Conservation (phyloP, 305 asterid genomes). For the Salvia sclarea region DNA sequence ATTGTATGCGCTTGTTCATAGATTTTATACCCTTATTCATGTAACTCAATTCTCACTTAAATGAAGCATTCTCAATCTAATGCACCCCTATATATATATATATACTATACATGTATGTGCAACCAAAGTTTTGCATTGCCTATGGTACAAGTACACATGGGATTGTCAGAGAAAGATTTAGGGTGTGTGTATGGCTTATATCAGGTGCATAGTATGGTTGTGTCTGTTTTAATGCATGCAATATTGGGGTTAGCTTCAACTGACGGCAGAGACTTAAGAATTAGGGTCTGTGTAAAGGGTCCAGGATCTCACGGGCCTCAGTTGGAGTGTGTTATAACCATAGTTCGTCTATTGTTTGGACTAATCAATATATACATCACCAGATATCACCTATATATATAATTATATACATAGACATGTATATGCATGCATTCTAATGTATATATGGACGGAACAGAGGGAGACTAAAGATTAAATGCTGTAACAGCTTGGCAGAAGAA, state of each 20-base stretch:
- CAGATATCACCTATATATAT: neutral
- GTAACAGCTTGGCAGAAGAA: neutral
- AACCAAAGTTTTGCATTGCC: neutral
- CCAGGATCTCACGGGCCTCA: neutral
- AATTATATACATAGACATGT: neutral
- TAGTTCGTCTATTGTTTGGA: neutral
- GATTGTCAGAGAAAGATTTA: neutral
- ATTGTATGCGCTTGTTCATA: no score
- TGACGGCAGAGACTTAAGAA: neutral
- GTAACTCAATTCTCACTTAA: no score
- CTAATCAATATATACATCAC: neutral
- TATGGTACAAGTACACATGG: neutral
- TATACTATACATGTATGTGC: neutral
- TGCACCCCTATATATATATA: no score
- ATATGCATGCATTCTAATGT: neutral
- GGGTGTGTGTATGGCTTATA: neutral
- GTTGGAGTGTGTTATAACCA: no score
- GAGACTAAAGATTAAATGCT: neutral
- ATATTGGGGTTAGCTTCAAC: neutral
- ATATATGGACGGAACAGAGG: neutral
- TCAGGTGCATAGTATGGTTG: neutral
- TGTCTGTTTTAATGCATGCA: neutral
- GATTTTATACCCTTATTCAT: no score
- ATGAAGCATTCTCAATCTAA: no score
- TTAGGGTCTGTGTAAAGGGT: neutral